These are phyloP conservation scores for Solanum paucissectum DNA, from an alignment of 257 asterid species.

Conservation along the genomic window DNA sequence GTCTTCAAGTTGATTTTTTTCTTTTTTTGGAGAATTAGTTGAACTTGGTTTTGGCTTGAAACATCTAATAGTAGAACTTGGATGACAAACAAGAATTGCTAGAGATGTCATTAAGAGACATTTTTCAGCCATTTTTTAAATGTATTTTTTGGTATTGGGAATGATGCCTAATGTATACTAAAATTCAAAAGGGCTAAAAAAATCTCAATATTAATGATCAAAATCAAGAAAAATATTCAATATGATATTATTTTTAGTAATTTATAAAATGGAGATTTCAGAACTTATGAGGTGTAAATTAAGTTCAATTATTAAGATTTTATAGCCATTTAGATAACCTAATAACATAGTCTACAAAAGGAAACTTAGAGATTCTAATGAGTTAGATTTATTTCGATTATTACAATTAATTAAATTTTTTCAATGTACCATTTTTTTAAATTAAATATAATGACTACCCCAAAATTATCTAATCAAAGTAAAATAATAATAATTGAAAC, in stretches of 20 bases:
- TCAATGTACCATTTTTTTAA: not conserved
- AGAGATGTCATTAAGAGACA: slow-evolving; percentile 5
- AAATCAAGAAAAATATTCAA: not conserved
- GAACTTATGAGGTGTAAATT: not conserved
- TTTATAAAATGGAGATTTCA: not conserved
- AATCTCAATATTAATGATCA: not conserved
- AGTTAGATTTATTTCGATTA: not conserved
- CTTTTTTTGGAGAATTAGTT: slow-evolving; percentile 3
- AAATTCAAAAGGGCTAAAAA: not conserved
- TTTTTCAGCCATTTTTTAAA: not conserved
- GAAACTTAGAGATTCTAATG: not conserved
- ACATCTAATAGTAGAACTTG: slow-evolving; percentile 8
- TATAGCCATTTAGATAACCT: not conserved
- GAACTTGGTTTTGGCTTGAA: slow-evolving; percentile 1
- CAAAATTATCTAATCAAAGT: not conserved
- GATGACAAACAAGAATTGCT: slow-evolving; percentile 7
- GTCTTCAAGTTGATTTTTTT: not conserved
- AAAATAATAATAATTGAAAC: not conserved
- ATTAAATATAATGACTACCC: not conserved
- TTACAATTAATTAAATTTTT: not conserved
- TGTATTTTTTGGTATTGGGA: not conserved
- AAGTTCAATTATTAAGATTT: not conserved
- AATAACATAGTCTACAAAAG: not conserved
- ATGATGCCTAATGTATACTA: not conserved
- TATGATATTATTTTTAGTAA: not conserved